Evolutionary conservation across 768 basidiomycete genomes (phyloP).

Genomic region (Lactarius quietus): DNA sequence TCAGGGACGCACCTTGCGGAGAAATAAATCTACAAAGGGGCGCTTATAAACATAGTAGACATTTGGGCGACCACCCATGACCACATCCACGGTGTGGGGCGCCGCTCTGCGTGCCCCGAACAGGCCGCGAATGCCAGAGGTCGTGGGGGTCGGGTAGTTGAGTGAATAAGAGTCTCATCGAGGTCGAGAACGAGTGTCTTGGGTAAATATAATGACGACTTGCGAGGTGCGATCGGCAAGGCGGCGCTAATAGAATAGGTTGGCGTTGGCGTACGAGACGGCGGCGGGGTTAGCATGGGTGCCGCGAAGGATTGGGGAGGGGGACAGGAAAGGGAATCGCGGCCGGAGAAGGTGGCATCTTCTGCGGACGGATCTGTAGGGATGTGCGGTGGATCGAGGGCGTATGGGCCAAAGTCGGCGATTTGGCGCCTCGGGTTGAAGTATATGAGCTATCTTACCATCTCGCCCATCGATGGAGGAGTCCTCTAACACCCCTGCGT

Average conservation of each 20-base stretch:
- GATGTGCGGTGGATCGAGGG: constrained; percentile 1
- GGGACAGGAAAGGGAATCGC: neutral
- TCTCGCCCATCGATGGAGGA: neutral
- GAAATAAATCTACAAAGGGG: constrained; percentile 94
- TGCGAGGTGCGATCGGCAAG: constrained; percentile 48
- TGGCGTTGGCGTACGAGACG: constrained; percentile 28
- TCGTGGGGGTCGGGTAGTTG: constrained; percentile 76
- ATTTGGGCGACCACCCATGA: constrained; percentile 82
- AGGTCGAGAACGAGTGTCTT: constrained; percentile 97
- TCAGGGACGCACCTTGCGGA: constrained; percentile 63
- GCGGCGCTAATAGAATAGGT: constrained; percentile 43
- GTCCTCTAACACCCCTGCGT: neutral
- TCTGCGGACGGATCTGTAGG: constrained; percentile 8
- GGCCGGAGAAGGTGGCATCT: neutral
- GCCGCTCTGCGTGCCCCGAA: constrained; percentile 48
- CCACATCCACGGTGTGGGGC: constrained; percentile 90
- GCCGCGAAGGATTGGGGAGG: neutral
- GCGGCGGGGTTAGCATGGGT: constrained; percentile 21
- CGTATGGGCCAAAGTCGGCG: neutral
- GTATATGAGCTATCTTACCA: neutral
- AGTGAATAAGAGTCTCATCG: constrained; percentile 98
- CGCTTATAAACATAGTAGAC: constrained; percentile 98
- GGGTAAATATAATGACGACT: constrained; percentile 71
- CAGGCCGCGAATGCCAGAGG: constrained; percentile 51
- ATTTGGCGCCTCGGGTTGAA: neutral